Percentiles rank a stretch among this genome's conserved stretches.
These are phyloP conservation scores for Candida sakaeoensis DNA, from an alignment of 805 yeast species.

Conservation along the genomic window DNA sequence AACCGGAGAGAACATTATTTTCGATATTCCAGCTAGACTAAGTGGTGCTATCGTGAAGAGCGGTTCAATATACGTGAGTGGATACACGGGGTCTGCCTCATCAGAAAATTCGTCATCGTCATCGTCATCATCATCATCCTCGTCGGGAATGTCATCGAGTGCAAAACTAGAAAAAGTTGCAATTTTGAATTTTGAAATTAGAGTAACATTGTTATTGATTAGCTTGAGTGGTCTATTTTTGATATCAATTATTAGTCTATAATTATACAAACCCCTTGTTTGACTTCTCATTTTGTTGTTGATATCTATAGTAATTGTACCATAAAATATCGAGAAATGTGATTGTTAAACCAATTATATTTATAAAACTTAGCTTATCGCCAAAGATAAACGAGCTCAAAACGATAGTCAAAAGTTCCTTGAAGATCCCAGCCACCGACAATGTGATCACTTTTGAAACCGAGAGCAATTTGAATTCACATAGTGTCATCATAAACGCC, in stretches of 20 bases:
- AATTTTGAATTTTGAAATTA: not conserved
- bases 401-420: slow-evolving; percentile 82
- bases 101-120: not conserved
- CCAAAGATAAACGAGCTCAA: slow-evolving; percentile 66
- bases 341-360: slow-evolving; percentile 67
- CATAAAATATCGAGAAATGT: slow-evolving; percentile 77
- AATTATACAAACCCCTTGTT: not conserved
- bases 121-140: not conserved
- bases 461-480: slow-evolving; percentile 80
- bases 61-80: slow-evolving; percentile 28
- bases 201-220: not conserved
- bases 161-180: not conserved
- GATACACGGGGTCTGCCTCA: slow-evolving; percentile 1
- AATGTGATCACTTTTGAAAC: slow-evolving; percentile 82
- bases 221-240: not conserved
- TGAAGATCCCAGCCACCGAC: slow-evolving; percentile 88
- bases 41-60: slow-evolving; percentile 23
- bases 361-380: slow-evolving; percentile 64
- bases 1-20: slow-evolving; percentile 1
- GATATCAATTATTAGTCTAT: not conserved
- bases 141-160: too few relatives aligned
- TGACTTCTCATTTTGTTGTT: slow-evolving; percentile 7
- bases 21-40: slow-evolving; percentile 22
- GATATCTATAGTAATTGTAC: slow-evolving; percentile 67
- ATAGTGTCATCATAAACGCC: slow-evolving; percentile 86